Evolutionary conservation across 805 yeast genomes (phyloP).

Genomic region (Zygoascus tannicola): DNA sequence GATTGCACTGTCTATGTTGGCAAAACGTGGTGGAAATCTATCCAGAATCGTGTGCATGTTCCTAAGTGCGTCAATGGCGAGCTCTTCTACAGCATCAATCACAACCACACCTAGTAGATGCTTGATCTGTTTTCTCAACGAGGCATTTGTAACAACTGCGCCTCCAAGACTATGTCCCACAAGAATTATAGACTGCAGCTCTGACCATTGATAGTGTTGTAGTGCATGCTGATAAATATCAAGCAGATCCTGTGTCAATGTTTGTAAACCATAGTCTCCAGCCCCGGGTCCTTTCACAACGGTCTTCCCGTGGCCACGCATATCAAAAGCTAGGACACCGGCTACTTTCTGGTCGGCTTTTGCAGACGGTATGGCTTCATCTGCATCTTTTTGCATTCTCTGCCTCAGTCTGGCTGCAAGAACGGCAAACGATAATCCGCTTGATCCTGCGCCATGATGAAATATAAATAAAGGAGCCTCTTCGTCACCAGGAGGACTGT

Average conservation of each 20-base stretch:
- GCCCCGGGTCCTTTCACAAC: conserved; percentile 17
- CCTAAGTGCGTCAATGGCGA: conserved; percentile 62
- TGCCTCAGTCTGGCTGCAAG: conserved; percentile 33
- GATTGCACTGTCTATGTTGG: conserved; percentile 48
- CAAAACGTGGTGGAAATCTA: conserved; percentile 56
- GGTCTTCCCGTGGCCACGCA: conserved; percentile 76
- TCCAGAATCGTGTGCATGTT: conserved; percentile 60
- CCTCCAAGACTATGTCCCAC: conserved; percentile 95
- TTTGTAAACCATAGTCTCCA: conserved; percentile 38
- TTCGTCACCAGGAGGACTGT: conserved; percentile 38
- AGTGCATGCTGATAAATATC: conserved; percentile 38
- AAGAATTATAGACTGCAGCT: conserved; percentile 39
- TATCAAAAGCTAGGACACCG: conserved; percentile 67
- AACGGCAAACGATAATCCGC: conserved; percentile 65
- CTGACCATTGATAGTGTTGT: conserved; percentile 9
- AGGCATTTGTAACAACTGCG: conserved; percentile 55
- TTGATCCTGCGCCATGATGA: conserved; percentile 96
- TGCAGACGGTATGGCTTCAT: neutral
- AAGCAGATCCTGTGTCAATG: conserved; percentile 50
- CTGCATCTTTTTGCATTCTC: conserved; percentile 16
- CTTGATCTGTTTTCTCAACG: conserved; percentile 20
- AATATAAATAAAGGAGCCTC: conserved; percentile 54
- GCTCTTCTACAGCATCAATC: conserved; percentile 91
- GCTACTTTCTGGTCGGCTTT: conserved; percentile 31
- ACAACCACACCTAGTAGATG: conserved; percentile 60